Evolutionary conservation across 2,329 filamentous ascomycete genomes (phyloP).

Genomic region (Colletotrichum costaricense): DNA sequence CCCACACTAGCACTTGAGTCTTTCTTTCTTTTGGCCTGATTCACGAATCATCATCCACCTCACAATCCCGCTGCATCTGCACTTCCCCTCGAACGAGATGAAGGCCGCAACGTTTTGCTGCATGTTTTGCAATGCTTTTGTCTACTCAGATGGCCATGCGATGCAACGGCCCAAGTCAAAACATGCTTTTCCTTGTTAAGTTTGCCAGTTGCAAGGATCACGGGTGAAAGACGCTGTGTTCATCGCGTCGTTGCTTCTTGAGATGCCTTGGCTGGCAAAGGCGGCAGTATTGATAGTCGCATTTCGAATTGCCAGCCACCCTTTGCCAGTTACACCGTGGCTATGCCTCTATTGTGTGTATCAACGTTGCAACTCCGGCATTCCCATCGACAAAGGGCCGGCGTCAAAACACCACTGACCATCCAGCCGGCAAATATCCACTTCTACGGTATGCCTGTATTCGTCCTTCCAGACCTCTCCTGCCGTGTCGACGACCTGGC

Average conservation of each 20-base stretch:
- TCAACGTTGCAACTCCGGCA: slow-evolving; percentile 8
- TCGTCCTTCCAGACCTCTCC: slow-evolving; percentile 22
- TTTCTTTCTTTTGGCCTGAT: slow-evolving; percentile 24
- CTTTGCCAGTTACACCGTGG: slow-evolving; percentile 1
- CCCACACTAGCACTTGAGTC: slow-evolving; percentile 26
- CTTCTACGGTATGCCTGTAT: slow-evolving; percentile 24
- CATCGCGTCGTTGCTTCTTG: slow-evolving; percentile 16
- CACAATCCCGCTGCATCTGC: slow-evolving; percentile 20
- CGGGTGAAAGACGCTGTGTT: slow-evolving; percentile 7
- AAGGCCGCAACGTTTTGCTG: slow-evolving; percentile 14
- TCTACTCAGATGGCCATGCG: slow-evolving; percentile 3
- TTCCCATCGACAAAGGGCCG: slow-evolving; percentile 11
- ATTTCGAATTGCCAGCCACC: not conserved
- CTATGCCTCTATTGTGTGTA: not conserved
- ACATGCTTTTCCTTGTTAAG: slow-evolving; percentile 9
- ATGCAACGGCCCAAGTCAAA: slow-evolving; percentile 25
- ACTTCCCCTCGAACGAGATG: slow-evolving; percentile 24
- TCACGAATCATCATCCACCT: slow-evolving; percentile 26
- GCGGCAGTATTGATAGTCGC: not conserved
- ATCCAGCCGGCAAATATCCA: slow-evolving; percentile 15
- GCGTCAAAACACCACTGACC: not conserved
- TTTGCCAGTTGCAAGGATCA: slow-evolving; percentile 4
- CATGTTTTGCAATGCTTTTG: slow-evolving; percentile 4
- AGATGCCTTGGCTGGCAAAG: not conserved
- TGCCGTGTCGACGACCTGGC: slow-evolving; percentile 25